A percentile compares a stretch with the other conserved stretches of the same genome.
Evolutionary conservation across 2,329 filamentous ascomycete species (phyloP).

Genomic region (Pezicula carpinea): DNA sequence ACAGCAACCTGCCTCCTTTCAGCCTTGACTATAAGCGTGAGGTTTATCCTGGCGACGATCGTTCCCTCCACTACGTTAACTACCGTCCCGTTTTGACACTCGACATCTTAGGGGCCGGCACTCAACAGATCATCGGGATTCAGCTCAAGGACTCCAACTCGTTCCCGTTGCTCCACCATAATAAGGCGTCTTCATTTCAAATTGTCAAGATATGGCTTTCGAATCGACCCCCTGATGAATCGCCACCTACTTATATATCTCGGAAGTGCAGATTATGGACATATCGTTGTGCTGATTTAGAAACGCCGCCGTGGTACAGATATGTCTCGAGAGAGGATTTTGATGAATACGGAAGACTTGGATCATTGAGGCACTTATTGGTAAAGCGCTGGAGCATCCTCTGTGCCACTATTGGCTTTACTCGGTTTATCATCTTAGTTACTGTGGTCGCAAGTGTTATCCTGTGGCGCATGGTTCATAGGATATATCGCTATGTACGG

Average conservation of each 20-base stretch:
- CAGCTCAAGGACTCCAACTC: conserved; percentile 1
- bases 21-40: conserved; percentile 7
- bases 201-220: neutral
- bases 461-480: neutral
- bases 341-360: neutral
- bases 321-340: conserved; percentile 1
- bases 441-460: neutral
- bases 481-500: neutral
- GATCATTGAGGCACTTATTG: neutral
- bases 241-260: neutral
- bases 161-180: neutral
- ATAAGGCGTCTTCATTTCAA: neutral
- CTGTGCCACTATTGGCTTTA: neutral
- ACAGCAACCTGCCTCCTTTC: neutral
- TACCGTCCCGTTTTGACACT: conserved; percentile 2
- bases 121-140: neutral
- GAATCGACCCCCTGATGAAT: neutral
- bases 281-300: neutral
- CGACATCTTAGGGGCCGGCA: conserved; percentile 8
- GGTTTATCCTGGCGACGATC: conserved; percentile 7
- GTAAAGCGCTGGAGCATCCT: neutral
- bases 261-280: neutral
- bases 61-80: conserved; percentile 3
- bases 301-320: neutral
- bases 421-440: neutral